Evolutionary conservation across 2,329 filamentous ascomycete species (phyloP).

Genomic region (Macrophomina phaseolina): DNA sequence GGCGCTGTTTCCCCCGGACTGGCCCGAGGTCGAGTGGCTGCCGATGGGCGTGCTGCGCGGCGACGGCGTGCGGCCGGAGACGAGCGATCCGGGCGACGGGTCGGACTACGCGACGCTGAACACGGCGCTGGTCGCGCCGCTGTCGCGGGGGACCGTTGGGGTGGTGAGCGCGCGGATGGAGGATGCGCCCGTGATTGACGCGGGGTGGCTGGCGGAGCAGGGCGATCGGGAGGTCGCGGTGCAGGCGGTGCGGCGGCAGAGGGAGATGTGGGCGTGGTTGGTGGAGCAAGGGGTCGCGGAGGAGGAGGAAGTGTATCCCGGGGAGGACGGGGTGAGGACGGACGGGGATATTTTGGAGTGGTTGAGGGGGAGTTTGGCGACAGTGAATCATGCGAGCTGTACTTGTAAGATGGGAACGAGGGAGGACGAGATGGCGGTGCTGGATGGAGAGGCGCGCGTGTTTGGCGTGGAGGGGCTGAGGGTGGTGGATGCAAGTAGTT

Average conservation of each 20-base stretch:
- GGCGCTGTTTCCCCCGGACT: conserved; percentile 32
- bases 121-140: conserved; percentile 37
- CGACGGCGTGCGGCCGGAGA: conserved; percentile 3
- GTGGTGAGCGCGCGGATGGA: conserved; percentile 37
- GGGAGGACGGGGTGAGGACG: conserved; percentile 29
- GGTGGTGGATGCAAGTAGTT: conserved; percentile 37
- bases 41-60: background rate
- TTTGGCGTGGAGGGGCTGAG: conserved; percentile 36
- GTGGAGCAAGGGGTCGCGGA: conserved; percentile 33
- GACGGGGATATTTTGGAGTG: conserved; percentile 35
- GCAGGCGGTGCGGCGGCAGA: conserved; percentile 39
- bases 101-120: conserved; percentile 36
- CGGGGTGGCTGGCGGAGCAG: conserved; percentile 40
- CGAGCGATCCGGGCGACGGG: conserved; percentile 30
- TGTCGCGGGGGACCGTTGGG: conserved; percentile 43
- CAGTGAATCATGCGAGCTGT: conserved; percentile 30
- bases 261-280: conserved; percentile 36
- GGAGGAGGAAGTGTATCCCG: conserved; percentile 39
- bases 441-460: conserved; percentile 43
- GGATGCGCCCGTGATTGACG: conserved; percentile 42
- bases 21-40: conserved; percentile 40
- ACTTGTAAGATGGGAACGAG: conserved; percentile 36
- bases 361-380: conserved; percentile 27
- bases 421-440: conserved; percentile 39
- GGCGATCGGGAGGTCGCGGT: conserved; percentile 41